Conservation (phyloP, 2,329 filamentous ascomycete genomes). For the Aspergillus unguis region DNA sequence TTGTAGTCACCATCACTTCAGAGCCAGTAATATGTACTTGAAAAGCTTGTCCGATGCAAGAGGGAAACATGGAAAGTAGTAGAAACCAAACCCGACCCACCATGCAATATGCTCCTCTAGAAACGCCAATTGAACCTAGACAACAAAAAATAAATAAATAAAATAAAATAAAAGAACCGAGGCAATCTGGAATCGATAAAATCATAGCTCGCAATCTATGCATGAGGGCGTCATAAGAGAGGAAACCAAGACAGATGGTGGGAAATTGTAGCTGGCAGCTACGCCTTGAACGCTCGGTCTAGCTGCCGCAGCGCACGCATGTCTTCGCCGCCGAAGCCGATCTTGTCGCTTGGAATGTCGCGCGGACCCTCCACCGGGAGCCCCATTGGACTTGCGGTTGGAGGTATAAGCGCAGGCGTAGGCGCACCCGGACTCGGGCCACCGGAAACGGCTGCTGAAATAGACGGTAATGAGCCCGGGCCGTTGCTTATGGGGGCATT, state of each 20-base stretch:
- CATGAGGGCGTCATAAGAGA: background rate
- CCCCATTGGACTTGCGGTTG: background rate
- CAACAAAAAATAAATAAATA: too few relatives aligned
- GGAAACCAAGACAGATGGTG: background rate
- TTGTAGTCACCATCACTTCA: too few relatives aligned
- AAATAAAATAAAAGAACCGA: too few relatives aligned
- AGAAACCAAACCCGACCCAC: too few relatives aligned
- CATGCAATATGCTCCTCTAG: too few relatives aligned
- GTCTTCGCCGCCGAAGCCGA: constrained; percentile 60
- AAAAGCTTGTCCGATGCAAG: too few relatives aligned
- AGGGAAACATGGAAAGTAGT: too few relatives aligned
- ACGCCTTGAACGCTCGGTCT: constrained; percentile 51
- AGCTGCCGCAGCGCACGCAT: constrained; percentile 63
- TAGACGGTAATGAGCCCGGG: constrained; percentile 25
- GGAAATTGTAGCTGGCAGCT: background rate
- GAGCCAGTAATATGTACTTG: too few relatives aligned
- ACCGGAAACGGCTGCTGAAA: constrained; percentile 18
- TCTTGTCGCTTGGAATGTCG: constrained; percentile 56
- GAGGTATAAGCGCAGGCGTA: background rate
- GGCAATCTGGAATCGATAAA: too few relatives aligned
- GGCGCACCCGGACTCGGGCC: constrained; percentile 11
- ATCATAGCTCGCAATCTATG: background rate
- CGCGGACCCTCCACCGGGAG: constrained; percentile 44
- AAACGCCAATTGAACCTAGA: too few relatives aligned
- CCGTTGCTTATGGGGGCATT: constrained; percentile 45